These are phyloP conservation scores for Fusarium duplospermum DNA, from an alignment of 2,329 filamentous ascomycete genomes.

Conservation along the genomic window DNA sequence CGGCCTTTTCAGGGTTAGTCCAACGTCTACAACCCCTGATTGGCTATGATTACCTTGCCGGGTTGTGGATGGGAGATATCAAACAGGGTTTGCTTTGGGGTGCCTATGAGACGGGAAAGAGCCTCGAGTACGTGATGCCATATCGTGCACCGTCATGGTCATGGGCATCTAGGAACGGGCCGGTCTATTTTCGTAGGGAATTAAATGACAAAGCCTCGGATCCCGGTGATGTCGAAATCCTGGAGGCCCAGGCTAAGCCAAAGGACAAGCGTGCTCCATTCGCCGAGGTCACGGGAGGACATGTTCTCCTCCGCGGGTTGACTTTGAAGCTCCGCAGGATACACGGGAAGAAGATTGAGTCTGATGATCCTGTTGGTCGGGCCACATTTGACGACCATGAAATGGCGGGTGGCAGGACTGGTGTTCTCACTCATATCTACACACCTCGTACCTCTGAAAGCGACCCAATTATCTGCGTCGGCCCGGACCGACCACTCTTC, in stretches of 20 bases:
- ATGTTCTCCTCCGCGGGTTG: neutral
- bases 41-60: neutral
- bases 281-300: neutral
- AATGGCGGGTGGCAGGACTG: neutral
- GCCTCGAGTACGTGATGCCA: neutral
- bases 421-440: neutral
- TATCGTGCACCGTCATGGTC: constrained; percentile 13
- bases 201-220: neutral
- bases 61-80: neutral
- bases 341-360: neutral
- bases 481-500: neutral
- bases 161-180: neutral
- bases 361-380: neutral
- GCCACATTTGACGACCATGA: neutral
- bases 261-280: neutral
- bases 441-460: neutral
- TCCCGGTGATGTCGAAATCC: neutral
- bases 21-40: constrained; percentile 1
- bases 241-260: neutral
- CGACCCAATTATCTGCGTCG: neutral
- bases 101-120: neutral
- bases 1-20: constrained; percentile 4
- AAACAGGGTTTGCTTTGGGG: constrained; percentile 2
- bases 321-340: neutral
- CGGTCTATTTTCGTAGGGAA: neutral